phyloP scores from a whole-genome alignment of 208 protist species.

The Crithidia brevicula region DNA sequence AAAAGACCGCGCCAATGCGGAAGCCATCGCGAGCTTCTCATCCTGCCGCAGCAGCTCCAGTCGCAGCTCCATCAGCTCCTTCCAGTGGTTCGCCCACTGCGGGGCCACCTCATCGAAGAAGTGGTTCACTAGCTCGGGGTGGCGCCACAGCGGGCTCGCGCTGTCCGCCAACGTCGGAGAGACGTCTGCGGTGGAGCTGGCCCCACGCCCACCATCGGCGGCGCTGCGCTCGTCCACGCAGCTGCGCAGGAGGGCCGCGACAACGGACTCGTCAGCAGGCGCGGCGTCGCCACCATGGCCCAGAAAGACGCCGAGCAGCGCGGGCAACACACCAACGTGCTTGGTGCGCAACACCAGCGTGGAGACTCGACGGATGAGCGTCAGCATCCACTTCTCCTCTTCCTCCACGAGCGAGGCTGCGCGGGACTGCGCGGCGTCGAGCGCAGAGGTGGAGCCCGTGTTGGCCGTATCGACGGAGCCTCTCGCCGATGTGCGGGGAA shows the following conservation, averaged over 20 bases:
- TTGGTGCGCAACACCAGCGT: slow-evolving; percentile 54
- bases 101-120: slow-evolving; percentile 57
- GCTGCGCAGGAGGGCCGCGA: slow-evolving; percentile 10
- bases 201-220: background rate
- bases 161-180: background rate
- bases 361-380: slow-evolving; percentile 61
- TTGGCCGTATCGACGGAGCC: background rate
- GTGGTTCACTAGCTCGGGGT: slow-evolving; percentile 40
- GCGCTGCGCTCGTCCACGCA: background rate
- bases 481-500: background rate
- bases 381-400: slow-evolving; percentile 58
- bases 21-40: slow-evolving; percentile 49
- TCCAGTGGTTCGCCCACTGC: slow-evolving; percentile 67
- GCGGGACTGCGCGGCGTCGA: slow-evolving; percentile 18
- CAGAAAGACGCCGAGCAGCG: slow-evolving; percentile 45
- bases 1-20: slow-evolving; percentile 53
- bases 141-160: slow-evolving; percentile 23
- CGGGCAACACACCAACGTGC: slow-evolving; percentile 48
- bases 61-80: slow-evolving; percentile 78
- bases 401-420: slow-evolving; percentile 14
- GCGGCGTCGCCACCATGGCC: slow-evolving; percentile 1
- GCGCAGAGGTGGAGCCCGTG: background rate
- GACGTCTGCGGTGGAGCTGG: too few relatives aligned
- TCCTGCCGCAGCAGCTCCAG: slow-evolving; percentile 57
- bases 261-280: slow-evolving; percentile 5